Conservation (phyloP, 257 asterid species). For the Solanum habrochaites region DNA sequence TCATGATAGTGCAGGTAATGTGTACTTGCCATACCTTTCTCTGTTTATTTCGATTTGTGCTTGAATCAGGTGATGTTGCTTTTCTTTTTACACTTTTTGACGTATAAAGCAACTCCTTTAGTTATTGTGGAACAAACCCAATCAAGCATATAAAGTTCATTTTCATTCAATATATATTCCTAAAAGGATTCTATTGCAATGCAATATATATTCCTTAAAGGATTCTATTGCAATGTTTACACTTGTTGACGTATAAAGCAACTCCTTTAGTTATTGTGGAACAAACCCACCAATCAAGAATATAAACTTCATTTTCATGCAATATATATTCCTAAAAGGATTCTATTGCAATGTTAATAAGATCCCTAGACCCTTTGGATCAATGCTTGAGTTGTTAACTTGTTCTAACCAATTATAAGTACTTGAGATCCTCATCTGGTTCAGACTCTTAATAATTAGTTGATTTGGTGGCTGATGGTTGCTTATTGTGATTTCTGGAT, state of each 20-base stretch:
- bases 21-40: conserved; percentile 16
- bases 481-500: neutral
- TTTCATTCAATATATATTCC: neutral
- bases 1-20: conserved; percentile 92
- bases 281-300: neutral
- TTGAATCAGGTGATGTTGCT: neutral
- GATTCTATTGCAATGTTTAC: neutral
- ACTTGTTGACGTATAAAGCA: neutral
- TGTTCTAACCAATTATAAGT: neutral
- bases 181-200: neutral
- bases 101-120: neutral
- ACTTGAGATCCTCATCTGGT: neutral
- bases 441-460: neutral
- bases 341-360: neutral
- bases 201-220: too few species aligned
- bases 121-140: neutral
- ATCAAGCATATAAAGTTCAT: neutral
- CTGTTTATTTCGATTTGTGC: neutral
- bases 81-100: neutral
- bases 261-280: neutral
- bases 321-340: neutral
- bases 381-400: neutral
- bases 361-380: neutral
- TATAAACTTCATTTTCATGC: neutral
- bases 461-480: neutral